A percentile compares a stretch with the other conserved stretches of the same genome.
phyloP scores from a whole-genome alignment of 108 stramenopile genomes.

The Pseudonitzschia multiseries region DNA sequence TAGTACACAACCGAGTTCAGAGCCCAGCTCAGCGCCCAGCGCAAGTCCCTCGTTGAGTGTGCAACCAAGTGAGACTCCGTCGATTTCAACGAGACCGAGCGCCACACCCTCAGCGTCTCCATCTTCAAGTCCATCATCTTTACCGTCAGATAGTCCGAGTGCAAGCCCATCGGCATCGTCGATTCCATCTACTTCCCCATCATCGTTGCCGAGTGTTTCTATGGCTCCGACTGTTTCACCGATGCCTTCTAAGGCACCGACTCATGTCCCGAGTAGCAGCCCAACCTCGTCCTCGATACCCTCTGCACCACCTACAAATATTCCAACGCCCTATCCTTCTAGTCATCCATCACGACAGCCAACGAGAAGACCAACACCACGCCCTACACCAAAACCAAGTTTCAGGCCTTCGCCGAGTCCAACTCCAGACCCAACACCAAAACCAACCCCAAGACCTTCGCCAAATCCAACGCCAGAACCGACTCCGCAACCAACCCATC shows the following conservation, averaged over 20 bases:
- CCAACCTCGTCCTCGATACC: constrained; percentile 14
- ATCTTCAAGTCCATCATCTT: not conserved
- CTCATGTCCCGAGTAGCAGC: too few relatives aligned
- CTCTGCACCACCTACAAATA: not conserved
- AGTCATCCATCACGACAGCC: not conserved
- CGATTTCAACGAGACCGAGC: not conserved
- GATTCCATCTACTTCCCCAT: not conserved
- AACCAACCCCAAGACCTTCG: constrained; percentile 8
- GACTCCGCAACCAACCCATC: not conserved
- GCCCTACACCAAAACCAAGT: not conserved
- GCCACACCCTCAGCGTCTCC: not conserved
- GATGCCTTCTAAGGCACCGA: too few relatives aligned
- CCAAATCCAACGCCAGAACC: not conserved
- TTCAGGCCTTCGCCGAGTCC: not conserved
- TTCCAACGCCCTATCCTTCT: not conserved
- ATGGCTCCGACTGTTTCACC: not conserved
- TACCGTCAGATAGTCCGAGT: not conserved
- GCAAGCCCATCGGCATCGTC: not conserved
- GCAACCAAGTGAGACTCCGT: not conserved
- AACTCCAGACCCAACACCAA: constrained; percentile 7
- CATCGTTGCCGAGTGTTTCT: not conserved
- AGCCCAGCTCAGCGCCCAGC: not conserved
- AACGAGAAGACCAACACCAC: not conserved
- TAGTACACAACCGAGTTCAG: not conserved
- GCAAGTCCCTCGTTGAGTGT: not conserved